A percentile compares a stretch with the other conserved stretches of the same genome.
These are phyloP conservation scores for Alternaria gaisen DNA, from an alignment of 2,329 filamentous ascomycete species.

Conservation along the genomic window DNA sequence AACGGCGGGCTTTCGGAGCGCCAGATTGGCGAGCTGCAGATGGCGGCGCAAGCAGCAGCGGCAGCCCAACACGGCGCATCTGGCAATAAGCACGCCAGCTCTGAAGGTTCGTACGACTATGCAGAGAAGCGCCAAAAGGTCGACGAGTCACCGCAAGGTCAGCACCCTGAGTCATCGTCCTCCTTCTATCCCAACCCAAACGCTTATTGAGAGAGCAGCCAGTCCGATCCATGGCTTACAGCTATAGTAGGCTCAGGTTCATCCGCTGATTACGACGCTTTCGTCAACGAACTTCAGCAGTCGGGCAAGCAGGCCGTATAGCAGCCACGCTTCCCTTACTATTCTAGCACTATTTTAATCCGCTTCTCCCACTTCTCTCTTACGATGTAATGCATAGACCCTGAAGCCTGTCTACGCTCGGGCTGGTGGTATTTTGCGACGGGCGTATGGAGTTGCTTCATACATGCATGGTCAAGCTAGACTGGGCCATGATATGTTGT, in stretches of 20 bases:
- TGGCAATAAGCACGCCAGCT: slow-evolving; percentile 45
- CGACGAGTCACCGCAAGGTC: slow-evolving; percentile 47
- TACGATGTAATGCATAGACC: slow-evolving; percentile 33
- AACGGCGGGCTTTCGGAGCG: slow-evolving; percentile 49
- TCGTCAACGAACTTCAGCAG: slow-evolving; percentile 33
- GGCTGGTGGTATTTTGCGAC: slow-evolving; percentile 22
- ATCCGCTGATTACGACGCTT: slow-evolving; percentile 27
- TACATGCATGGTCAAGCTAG: background rate
- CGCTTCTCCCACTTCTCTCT: slow-evolving; percentile 12
- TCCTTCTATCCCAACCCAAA: slow-evolving; percentile 34
- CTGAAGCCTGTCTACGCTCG: slow-evolving; percentile 22
- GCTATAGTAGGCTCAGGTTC: slow-evolving; percentile 27
- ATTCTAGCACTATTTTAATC: slow-evolving; percentile 1
- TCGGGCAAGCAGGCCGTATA: slow-evolving; percentile 23
- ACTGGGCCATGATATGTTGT: background rate
- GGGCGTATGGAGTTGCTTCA: slow-evolving; percentile 25
- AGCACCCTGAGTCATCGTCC: slow-evolving; percentile 33
- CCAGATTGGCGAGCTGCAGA: slow-evolving; percentile 46
- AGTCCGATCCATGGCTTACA: slow-evolving; percentile 37
- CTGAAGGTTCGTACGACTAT: slow-evolving; percentile 45
- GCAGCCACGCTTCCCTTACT: background rate
- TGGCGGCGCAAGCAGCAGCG: slow-evolving; percentile 49
- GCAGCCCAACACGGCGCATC: slow-evolving; percentile 46
- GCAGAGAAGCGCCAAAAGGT: slow-evolving; percentile 49
- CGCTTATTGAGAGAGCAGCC: slow-evolving; percentile 46